Base-by-base conservation (phyloP, 768 basidiomycete genomes). In the Lepiota venenata region DNA sequence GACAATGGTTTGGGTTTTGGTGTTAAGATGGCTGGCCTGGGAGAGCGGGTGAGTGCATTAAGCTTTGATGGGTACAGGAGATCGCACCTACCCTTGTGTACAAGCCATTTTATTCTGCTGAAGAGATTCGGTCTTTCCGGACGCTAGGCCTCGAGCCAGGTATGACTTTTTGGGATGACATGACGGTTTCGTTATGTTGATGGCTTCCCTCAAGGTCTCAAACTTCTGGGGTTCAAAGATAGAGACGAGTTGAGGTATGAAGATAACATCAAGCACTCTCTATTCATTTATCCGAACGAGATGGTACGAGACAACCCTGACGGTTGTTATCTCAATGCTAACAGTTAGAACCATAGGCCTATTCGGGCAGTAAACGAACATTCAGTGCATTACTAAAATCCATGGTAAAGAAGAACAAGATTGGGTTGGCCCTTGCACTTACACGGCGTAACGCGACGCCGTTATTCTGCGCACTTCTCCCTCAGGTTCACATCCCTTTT, bases 241-340 rank as follows among this genome's bases (percentile, higher is more conserved):
- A 78, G 77, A 11, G 69, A 68, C 4, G 78, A 87, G 58, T 77
- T 98, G 1, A 70, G 71, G 1, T 89, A 95, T 60, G 89, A 94
- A 65, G 92, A 98, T 64, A 96, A 95, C 60, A 69, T 97, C 63
- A 96, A 93, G 63, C 94, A 98, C 69, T 87, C 94, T 0, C 69
- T 83, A 43, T 98, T 98, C 66, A 81, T 98, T 52, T 91, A 93
- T 66, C 97, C 97, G 0, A 87, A 95, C 62, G 97, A 99, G 66
- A 72, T 82, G 71, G 96, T 93, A 58, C 51, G 79, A 67, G 25
- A 36, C 15, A 25, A 29, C 32, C 36, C 21, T 11, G 25, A 32
- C 40, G 18, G 40, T 25, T 16, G 15, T 41, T 16, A 8, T 7
- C 16, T 25, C 29, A 8, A 29, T 47, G 27, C 50, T 50, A 7